A percentile compares a stretch with the other conserved stretches of the same genome.
phyloP scores from a whole-genome alignment of 495 filamentous ascomycete genomes.

The Melanomma pulvis-pyrius region DNA sequence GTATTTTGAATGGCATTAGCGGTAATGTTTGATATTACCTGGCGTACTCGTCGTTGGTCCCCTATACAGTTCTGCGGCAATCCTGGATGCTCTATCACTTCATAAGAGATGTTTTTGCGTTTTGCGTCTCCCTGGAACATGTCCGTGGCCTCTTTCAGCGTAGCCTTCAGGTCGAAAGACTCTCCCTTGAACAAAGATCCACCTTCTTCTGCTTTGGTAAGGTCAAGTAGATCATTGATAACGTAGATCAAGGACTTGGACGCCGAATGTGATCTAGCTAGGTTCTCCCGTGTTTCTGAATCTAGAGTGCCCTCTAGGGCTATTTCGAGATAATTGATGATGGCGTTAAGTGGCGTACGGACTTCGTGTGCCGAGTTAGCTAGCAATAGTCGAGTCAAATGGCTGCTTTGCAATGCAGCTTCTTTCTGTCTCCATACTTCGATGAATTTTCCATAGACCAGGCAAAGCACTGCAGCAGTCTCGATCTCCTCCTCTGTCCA shows the following conservation, averaged over 20 bases:
- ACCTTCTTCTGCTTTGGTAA: slow-evolving; percentile 88
- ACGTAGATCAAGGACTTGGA: slow-evolving; percentile 95
- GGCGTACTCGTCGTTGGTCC: slow-evolving; percentile 76
- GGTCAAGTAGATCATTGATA: slow-evolving; percentile 91
- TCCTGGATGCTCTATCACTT: slow-evolving; percentile 67
- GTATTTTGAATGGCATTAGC: slow-evolving; percentile 90
- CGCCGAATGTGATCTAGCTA: slow-evolving; percentile 87
- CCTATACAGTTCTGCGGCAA: slow-evolving; percentile 74
- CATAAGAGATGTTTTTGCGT: slow-evolving; percentile 72
- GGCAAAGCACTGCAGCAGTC: slow-evolving; percentile 83
- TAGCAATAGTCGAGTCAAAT: slow-evolving; percentile 76
- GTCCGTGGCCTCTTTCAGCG: slow-evolving; percentile 74
- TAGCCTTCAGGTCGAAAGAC: slow-evolving; percentile 70
- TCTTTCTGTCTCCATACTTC: slow-evolving; percentile 95
- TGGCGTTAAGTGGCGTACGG: slow-evolving; percentile 89
- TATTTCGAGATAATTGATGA: slow-evolving; percentile 96
- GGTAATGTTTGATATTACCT: slow-evolving; percentile 78
- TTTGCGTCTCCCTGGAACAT: slow-evolving; percentile 73
- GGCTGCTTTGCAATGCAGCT: slow-evolving; percentile 77
- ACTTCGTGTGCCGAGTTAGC: slow-evolving; percentile 96
- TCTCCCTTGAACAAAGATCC: slow-evolving; percentile 80
- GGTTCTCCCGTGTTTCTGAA: slow-evolving; percentile 81
- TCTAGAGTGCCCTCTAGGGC: slow-evolving; percentile 84
- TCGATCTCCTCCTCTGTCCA: slow-evolving; percentile 81
- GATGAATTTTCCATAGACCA: slow-evolving; percentile 91